A percentile compares a stretch with the other conserved stretches of the same genome.
Conservation (phyloP, 1,284 basidiomycete species). For the Papiliotrema fonsecae region DNA sequence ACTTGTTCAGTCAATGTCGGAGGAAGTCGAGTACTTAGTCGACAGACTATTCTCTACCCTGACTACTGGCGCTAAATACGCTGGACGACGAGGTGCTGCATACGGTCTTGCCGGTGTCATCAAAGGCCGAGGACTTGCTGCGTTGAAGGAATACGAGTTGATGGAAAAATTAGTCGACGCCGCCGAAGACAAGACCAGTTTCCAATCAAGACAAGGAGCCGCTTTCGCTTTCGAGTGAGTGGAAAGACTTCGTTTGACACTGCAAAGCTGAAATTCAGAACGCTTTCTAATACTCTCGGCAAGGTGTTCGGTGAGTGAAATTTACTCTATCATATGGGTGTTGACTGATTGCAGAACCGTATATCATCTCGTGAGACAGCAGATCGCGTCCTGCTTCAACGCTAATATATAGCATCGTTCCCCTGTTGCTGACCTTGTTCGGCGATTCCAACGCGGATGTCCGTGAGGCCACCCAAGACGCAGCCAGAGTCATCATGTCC, state of each 20-base stretch:
- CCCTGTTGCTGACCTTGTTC: conserved; percentile 79
- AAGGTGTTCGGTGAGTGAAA: conserved; percentile 32
- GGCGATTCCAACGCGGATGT: conserved; percentile 89
- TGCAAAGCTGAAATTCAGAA: conserved; percentile 38
- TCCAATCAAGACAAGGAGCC: conserved; percentile 84
- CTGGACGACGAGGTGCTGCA: conserved; percentile 84
- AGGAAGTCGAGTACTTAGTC: conserved; percentile 62
- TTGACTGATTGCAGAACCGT: conserved; percentile 60
- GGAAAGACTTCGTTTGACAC: not conserved
- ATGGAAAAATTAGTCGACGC: conserved; percentile 69
- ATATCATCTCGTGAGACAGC: conserved; percentile 62
- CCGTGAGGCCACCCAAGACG: conserved; percentile 89
- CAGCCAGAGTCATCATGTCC: conserved; percentile 90
- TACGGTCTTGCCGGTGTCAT: conserved; percentile 93
- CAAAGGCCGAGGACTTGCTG: conserved; percentile 79
- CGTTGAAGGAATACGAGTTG: conserved; percentile 78
- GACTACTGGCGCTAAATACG: conserved; percentile 77
- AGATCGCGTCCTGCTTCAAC: not conserved
- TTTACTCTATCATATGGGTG: conserved; percentile 1
- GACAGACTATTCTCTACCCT: conserved; percentile 73
- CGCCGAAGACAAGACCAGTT: conserved; percentile 83
- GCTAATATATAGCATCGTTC: conserved; percentile 57
- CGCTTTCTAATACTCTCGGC: conserved; percentile 77
- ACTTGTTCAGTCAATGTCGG: conserved; percentile 69
- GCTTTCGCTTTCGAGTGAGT: conserved; percentile 82